Percentiles rank a stretch among this genome's conserved stretches.
Evolutionary conservation across 139 green algal genomes (phyloP).

Genomic region (Chlorella ohadii): DNA sequence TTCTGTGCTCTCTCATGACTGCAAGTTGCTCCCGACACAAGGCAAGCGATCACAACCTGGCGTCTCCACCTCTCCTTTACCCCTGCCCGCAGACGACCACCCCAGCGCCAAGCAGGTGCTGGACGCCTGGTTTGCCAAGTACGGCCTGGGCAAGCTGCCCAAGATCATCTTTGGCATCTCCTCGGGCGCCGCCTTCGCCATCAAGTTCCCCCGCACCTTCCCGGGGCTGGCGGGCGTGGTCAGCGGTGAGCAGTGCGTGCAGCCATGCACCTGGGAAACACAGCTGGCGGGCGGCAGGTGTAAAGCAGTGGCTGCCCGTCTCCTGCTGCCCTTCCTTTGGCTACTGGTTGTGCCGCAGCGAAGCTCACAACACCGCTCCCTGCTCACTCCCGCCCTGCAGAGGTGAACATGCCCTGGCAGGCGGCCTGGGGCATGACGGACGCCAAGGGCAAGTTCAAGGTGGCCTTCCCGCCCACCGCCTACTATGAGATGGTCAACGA

Average conservation of each 20-base stretch:
- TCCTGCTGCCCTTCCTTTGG: too few species aligned
- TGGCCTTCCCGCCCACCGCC: slow-evolving; percentile 5
- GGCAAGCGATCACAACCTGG: too few species aligned
- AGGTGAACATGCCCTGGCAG: slow-evolving; percentile 24
- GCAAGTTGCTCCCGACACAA: too few species aligned
- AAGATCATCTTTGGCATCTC: slow-evolving; percentile 16
- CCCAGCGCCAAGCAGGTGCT: neutral
- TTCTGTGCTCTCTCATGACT: too few species aligned
- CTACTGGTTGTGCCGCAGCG: too few species aligned
- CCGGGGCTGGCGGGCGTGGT: slow-evolving; percentile 1
- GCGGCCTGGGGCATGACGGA: slow-evolving; percentile 7
- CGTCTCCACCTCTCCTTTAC: too few species aligned
- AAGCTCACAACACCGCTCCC: too few species aligned
- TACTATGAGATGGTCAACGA: neutral
- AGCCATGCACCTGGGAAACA: too few species aligned
- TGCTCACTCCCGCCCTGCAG: neutral
- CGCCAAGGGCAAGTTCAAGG: neutral
- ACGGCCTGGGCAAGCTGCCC: neutral
- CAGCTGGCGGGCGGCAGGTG: neutral
- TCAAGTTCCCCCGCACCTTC: slow-evolving; percentile 12
- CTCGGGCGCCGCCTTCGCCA: slow-evolving; percentile 5
- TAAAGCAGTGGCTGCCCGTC: neutral
- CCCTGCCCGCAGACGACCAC: slow-evolving; percentile 6
- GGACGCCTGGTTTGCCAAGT: neutral
- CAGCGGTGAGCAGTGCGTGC: slow-evolving; percentile 4